Conservation (phyloP, 306 rosid genomes). For the Mucuna pruriens region DNA sequence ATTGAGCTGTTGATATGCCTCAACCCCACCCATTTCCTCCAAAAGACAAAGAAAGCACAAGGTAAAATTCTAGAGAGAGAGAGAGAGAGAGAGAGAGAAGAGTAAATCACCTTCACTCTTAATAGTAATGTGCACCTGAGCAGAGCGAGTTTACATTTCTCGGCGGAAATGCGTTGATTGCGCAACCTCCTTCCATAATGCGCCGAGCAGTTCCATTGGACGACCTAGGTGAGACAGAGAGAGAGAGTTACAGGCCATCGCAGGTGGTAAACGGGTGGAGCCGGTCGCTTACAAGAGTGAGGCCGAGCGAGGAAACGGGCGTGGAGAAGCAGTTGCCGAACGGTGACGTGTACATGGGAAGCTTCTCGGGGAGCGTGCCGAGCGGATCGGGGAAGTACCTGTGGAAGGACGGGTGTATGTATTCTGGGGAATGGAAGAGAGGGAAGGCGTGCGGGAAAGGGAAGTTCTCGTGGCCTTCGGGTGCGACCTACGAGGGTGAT, state of each 20-base stretch:
- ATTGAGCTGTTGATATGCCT: conserved; percentile 39
- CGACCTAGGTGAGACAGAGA: conserved; percentile 42
- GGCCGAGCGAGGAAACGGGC: conserved; percentile 51
- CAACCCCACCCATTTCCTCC: conserved; percentile 43
- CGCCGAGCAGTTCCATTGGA: conserved; percentile 59
- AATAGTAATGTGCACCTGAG: background rate
- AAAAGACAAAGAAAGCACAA: conserved; percentile 27
- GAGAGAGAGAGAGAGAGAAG: conserved; percentile 26
- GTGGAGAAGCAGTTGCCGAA: conserved; percentile 60
- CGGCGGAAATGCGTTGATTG: conserved; percentile 44
- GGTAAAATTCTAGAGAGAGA: background rate
- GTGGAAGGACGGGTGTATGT: conserved; percentile 95
- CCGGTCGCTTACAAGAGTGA: conserved; percentile 71
- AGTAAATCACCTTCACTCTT: no score
- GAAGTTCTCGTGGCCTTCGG: conserved; percentile 93
- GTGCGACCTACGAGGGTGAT: conserved; percentile 91
- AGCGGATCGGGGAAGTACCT: conserved; percentile 90
- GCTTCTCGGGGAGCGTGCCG: conserved; percentile 67
- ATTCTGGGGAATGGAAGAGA: conserved; percentile 88
- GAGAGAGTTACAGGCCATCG: conserved; percentile 25
- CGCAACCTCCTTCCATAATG: conserved; percentile 53
- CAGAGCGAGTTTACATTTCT: background rate
- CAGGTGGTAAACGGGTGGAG: conserved; percentile 45
- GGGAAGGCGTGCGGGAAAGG: conserved; percentile 96
- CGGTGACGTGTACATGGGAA: conserved; percentile 92